Evolutionary conservation across 306 rosid species (phyloP).

Genomic region (Hippophae tibetana): DNA sequence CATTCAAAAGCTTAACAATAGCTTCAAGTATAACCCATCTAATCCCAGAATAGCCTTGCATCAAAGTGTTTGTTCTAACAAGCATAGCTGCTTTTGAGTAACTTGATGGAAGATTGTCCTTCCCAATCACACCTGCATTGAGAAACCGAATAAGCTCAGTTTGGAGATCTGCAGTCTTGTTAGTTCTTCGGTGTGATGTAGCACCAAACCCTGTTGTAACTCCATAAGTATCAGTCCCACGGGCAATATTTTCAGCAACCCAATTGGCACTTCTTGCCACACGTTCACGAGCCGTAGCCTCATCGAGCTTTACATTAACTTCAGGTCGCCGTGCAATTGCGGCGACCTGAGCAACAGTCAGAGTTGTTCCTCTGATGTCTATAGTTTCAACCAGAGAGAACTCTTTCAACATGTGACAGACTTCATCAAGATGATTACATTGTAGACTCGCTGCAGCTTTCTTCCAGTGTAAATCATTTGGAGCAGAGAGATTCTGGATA

Average conservation of each 20-base stretch:
- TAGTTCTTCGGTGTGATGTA: slow-evolving; percentile 27
- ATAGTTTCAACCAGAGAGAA: slow-evolving; percentile 15
- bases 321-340: slow-evolving; percentile 23
- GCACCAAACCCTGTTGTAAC: slow-evolving; percentile 34
- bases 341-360: slow-evolving; percentile 23
- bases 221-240: slow-evolving; percentile 26
- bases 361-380: slow-evolving; percentile 23
- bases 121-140: slow-evolving; percentile 28
- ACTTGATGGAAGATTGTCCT: slow-evolving; percentile 16
- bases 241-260: slow-evolving; percentile 21
- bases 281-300: slow-evolving; percentile 18
- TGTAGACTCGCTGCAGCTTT: slow-evolving; percentile 23
- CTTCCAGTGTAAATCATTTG: slow-evolving; percentile 18
- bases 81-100: slow-evolving; percentile 30
- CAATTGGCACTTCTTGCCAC: slow-evolving; percentile 27
- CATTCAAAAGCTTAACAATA: slow-evolving; percentile 26
- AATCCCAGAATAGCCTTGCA: slow-evolving; percentile 34
- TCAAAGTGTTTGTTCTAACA: slow-evolving; percentile 26
- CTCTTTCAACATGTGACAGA: slow-evolving; percentile 18
- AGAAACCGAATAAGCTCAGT: slow-evolving; percentile 32
- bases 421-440: slow-evolving; percentile 25
- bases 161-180: slow-evolving; percentile 23
- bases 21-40: slow-evolving; percentile 27
- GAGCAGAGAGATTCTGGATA: neutral
- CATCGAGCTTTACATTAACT: slow-evolving; percentile 19